Conservation (phyloP, 345 rosid species). For the Bretschneidera sinensis region DNA sequence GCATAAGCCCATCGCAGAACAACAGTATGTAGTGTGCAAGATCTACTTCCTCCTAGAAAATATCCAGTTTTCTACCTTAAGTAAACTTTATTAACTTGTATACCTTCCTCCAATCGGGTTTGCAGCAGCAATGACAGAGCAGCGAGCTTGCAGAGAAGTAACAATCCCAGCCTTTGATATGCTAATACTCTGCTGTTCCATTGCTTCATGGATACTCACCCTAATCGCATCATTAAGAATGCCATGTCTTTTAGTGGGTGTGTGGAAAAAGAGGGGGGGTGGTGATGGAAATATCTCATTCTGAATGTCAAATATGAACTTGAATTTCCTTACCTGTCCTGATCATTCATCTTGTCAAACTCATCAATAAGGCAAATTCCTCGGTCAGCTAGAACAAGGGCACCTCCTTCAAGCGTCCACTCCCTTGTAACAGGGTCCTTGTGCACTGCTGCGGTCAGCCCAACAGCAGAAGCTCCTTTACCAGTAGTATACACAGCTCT, state of each 20-base stretch:
- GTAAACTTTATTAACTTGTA: not conserved
- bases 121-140: conserved; percentile 98
- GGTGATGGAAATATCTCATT: not conserved
- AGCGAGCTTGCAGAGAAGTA: conserved; percentile 98
- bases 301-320: not conserved
- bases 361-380: conserved; percentile 98
- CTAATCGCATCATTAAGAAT: conserved; percentile 32
- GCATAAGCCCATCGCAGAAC: not conserved
- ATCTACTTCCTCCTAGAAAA: not conserved
- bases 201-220: conserved; percentile 99
- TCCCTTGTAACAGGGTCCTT: conserved; percentile 98
- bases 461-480: conserved; percentile 98
- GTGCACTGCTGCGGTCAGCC: conserved; percentile 98
- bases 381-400: conserved; percentile 95
- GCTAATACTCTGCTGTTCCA: conserved; percentile 99
- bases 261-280: not conserved
- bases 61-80: too few relatives aligned
- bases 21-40: not conserved
- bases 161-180: conserved; percentile 98
- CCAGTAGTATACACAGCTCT: conserved; percentile 99
- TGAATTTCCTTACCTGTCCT: conserved; percentile 65
- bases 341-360: conserved; percentile 99
- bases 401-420: conserved; percentile 99
- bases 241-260: not conserved
- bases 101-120: conserved; percentile 98